These are phyloP conservation scores for Saturnispora mendoncae DNA, from an alignment of 805 yeast genomes.

Conservation along the genomic window DNA sequence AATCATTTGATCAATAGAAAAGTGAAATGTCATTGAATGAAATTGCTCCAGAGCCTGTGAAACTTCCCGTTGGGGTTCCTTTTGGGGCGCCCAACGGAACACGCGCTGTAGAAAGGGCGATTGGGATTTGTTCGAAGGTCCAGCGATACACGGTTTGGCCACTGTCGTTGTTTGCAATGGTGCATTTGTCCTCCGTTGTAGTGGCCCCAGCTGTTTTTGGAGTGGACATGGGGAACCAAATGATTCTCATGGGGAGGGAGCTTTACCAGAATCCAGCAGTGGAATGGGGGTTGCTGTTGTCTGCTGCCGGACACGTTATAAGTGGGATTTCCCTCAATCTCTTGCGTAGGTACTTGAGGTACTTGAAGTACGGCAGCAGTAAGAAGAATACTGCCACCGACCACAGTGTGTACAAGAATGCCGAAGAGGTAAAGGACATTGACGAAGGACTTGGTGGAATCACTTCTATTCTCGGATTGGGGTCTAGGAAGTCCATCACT, in stretches of 20 bases:
- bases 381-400: not conserved
- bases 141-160: conserved; percentile 59
- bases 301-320: conserved; percentile 39
- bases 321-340: conserved; percentile 44
- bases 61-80: not conserved
- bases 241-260: conserved; percentile 51
- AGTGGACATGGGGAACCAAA: conserved; percentile 37
- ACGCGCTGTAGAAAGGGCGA: not conserved
- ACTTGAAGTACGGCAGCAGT: conserved; percentile 20
- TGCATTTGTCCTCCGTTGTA: conserved; percentile 50
- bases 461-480: conserved; percentile 45
- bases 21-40: too few species aligned
- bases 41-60: conserved; percentile 12
- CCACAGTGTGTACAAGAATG: conserved; percentile 2
- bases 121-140: conserved; percentile 3
- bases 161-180: conserved; percentile 45
- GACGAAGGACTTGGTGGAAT: conserved; percentile 59
- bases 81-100: conserved; percentile 6
- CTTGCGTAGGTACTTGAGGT: conserved; percentile 27
- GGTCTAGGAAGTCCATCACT: conserved; percentile 39
- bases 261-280: conserved; percentile 47
- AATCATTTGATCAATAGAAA: too few species aligned
- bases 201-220: conserved; percentile 44
- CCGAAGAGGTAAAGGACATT: conserved; percentile 22
- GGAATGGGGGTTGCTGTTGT: conserved; percentile 42